phyloP scores from a whole-genome alignment of 2,329 filamentous ascomycete species.

The Ceratocystiopsis sp. region DNA sequence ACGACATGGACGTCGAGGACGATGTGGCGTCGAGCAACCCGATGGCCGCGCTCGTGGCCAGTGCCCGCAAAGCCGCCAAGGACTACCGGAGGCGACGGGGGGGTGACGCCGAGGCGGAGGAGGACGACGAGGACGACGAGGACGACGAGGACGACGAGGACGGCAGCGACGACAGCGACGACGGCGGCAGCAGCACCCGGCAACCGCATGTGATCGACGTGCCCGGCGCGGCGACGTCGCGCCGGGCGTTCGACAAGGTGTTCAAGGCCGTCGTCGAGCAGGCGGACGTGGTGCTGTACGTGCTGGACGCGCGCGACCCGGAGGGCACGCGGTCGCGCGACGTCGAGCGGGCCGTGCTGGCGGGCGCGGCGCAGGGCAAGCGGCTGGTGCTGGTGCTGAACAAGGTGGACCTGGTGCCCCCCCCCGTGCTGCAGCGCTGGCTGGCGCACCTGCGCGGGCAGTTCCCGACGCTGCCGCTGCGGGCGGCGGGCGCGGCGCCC shows the following conservation, averaged over 20 bases:
- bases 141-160: conserved; percentile 33
- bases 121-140: conserved; percentile 22
- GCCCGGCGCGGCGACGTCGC: conserved; percentile 43
- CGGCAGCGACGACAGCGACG: conserved; percentile 29
- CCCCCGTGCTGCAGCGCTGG: conserved; percentile 69
- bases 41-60: conserved; percentile 81
- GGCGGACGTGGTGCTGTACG: conserved; percentile 82
- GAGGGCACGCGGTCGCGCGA: conserved; percentile 81
- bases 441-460: conserved; percentile 68
- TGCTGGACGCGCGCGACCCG: conserved; percentile 81
- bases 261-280: conserved; percentile 86
- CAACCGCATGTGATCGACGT: conserved; percentile 33
- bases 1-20: conserved; percentile 29
- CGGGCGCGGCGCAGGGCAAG: conserved; percentile 40
- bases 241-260: conserved; percentile 84
- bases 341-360: conserved; percentile 80
- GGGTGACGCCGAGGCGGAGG: conserved; percentile 42
- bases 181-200: conserved; percentile 23
- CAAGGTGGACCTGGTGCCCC: conserved; percentile 86
- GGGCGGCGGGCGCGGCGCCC: conserved; percentile 63
- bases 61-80: conserved; percentile 59
- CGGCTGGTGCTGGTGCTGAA: conserved; percentile 81
- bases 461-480: conserved; percentile 81
- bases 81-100: conserved; percentile 53
- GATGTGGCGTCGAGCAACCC: conserved; percentile 60